Percentiles rank a stretch among this genome's conserved stretches.
Conservation (phyloP, 192 early-diverging fungal genomes). For the Phycomyces nitens region DNA sequence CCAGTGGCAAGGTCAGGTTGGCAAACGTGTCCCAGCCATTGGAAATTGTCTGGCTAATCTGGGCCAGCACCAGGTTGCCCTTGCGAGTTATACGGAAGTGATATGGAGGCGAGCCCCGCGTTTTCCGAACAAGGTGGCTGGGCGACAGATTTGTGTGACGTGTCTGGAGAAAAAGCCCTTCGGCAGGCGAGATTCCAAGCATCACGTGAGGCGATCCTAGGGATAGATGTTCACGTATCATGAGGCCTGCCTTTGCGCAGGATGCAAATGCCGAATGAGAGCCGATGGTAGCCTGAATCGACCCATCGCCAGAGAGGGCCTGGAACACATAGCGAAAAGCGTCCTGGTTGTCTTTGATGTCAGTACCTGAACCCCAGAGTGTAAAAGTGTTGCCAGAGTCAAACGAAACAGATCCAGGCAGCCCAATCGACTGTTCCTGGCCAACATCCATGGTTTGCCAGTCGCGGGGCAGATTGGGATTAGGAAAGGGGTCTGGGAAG, state of each 20-base stretch:
- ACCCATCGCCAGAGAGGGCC: background rate
- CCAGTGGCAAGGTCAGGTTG: background rate
- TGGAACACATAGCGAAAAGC: constrained; percentile 33
- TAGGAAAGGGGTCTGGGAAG: constrained; percentile 16
- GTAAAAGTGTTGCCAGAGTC: constrained; percentile 28
- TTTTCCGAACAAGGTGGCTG: constrained; percentile 15
- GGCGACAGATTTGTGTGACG: constrained; percentile 5
- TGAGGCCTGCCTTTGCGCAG: constrained; percentile 31
- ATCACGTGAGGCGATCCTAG: constrained; percentile 19
- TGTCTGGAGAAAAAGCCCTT: constrained; percentile 25
- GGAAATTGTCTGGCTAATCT: background rate
- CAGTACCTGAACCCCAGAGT: constrained; percentile 27
- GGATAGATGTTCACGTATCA: constrained; percentile 31
- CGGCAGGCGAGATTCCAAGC: constrained; percentile 25
- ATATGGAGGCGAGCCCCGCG: constrained; percentile 18
- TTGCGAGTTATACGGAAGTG: constrained; percentile 12
- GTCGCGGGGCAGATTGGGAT: constrained; percentile 23
- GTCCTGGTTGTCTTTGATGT: constrained; percentile 16
- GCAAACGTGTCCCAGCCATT: constrained; percentile 16
- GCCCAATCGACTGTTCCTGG: constrained; percentile 15
- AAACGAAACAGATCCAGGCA: constrained; percentile 24
- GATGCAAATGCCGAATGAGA: constrained; percentile 30
- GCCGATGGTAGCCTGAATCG: constrained; percentile 5
- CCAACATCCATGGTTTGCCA: constrained; percentile 37
- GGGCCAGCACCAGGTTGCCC: constrained; percentile 11